Base-by-base conservation (phyloP, 176 grass and related monocot genomes). In the Oryza rufipogon region DNA sequence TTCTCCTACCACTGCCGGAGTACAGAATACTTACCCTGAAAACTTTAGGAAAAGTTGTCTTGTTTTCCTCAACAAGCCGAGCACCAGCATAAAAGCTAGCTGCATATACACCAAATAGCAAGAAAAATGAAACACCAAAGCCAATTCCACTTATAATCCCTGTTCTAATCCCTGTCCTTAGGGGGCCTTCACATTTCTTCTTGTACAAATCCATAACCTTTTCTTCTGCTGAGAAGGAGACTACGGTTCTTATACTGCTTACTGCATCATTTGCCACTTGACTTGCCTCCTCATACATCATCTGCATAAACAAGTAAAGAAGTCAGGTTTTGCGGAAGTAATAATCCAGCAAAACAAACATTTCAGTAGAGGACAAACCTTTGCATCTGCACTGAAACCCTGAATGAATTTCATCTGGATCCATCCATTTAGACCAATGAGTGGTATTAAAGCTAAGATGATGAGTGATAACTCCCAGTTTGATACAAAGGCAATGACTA, bases 61-160 rank as follows among this genome's bases (percentile, higher is more conserved):
- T 96, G 52, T 30, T 80, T 8, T 94, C 88, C 72, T 91, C 93
- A 0, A 96, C 93, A 85, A 99, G 84, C 56, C 93, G 86, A 76
- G 97, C 93, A 82, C 97, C 97, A 63, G 97, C 93, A 84, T 99
- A 99, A 67, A 99, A 99, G 76, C 97, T 99, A 38, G 90, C 87
- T 46, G 83, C 97, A 87, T 99, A 99, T 20, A 96, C 97, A 83
- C 91, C 87, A 34, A 92, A 99, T 66, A 99, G 68, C 88, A 96
- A 84, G 78, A 99, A 99, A 87, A 99, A 99, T 54, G 97, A 99
- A 54, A 94, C 86, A 63, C 94, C 94, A 84, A 97, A 97, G 46
- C 94, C 94, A 1, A 91, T 51, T 67, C 94, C 94, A 58, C 94
- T 97, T 75, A 97, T 97, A 64, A 97, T 87, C 14, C 94, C 94